phyloP scores from a whole-genome alignment of 768 basidiomycete species.

The Hygrophoropsis aurantiaca region DNA sequence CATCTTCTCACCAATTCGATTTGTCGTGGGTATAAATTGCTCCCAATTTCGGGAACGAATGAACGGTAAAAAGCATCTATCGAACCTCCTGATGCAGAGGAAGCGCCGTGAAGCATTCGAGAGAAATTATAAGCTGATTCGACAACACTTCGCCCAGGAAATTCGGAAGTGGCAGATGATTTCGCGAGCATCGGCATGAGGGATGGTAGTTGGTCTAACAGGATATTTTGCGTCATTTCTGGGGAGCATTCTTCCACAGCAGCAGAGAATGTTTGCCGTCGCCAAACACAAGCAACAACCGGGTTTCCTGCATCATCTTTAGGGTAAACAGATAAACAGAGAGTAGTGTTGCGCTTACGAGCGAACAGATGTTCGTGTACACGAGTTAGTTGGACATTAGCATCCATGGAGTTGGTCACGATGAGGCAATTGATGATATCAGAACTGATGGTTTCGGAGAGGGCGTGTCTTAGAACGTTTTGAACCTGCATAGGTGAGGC shows the following conservation, averaged over 20 bases:
- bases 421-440: slow-evolving; percentile 85
- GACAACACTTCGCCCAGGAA: slow-evolving; percentile 57
- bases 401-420: slow-evolving; percentile 82
- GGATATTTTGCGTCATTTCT: slow-evolving; percentile 65
- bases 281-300: slow-evolving; percentile 87
- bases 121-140: slow-evolving; percentile 78
- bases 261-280: slow-evolving; percentile 85
- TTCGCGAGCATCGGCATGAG: slow-evolving; percentile 54
- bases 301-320: slow-evolving; percentile 62
- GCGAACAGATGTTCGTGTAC: slow-evolving; percentile 89
- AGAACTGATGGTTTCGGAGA: slow-evolving; percentile 71
- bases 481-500: slow-evolving; percentile 72
- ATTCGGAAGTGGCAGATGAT: slow-evolving; percentile 37
- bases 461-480: slow-evolving; percentile 75
- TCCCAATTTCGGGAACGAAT: slow-evolving; percentile 82
- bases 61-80: slow-evolving; percentile 80
- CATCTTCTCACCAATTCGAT: slow-evolving; percentile 86
- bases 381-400: slow-evolving; percentile 79
- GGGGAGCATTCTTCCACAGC: slow-evolving; percentile 77
- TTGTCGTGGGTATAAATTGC: slow-evolving; percentile 70
- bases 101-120: slow-evolving; percentile 81
- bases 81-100: slow-evolving; percentile 45
- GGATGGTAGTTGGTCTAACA: slow-evolving; percentile 70
- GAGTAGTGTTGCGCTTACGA: slow-evolving; percentile 48
- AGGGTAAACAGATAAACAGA: neutral